Evolutionary conservation across 2,329 filamentous ascomycete species (phyloP).

Genomic region (Simplicillium sp.): DNA sequence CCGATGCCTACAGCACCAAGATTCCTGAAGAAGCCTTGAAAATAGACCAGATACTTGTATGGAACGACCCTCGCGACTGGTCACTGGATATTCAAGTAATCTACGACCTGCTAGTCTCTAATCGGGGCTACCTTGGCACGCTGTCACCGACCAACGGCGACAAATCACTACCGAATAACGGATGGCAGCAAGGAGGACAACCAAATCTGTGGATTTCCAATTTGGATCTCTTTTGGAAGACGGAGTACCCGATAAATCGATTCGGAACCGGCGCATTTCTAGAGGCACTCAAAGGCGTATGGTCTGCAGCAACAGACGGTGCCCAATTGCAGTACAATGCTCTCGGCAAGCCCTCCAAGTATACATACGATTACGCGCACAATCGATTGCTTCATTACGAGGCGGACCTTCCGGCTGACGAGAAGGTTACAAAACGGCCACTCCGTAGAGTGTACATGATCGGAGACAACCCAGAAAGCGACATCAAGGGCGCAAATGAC

Average conservation of each 20-base stretch:
- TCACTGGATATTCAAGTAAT: conserved; percentile 81
- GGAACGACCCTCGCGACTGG: conserved; percentile 96
- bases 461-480: conserved; percentile 80
- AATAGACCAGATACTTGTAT: conserved; percentile 85
- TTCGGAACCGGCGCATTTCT: conserved; percentile 89
- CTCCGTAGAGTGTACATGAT: conserved; percentile 84
- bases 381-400: conserved; percentile 56
- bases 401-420: conserved; percentile 14
- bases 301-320: conserved; percentile 60
- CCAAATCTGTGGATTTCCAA: conserved; percentile 83
- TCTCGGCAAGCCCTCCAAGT: conserved; percentile 73
- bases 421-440: conserved; percentile 41
- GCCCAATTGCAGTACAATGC: conserved; percentile 51
- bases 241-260: conserved; percentile 73
- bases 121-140: conserved; percentile 71
- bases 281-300: conserved; percentile 71
- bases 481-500: conserved; percentile 79
- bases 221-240: conserved; percentile 82
- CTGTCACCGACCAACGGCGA: conserved; percentile 64
- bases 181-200: conserved; percentile 77
- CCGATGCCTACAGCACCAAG: conserved; percentile 21
- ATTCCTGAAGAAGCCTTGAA: conserved; percentile 45
- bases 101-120: conserved; percentile 71
- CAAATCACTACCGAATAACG: conserved; percentile 53
- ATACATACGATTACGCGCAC: conserved; percentile 72